Evolutionary conservation across 2,329 filamentous ascomycete species (phyloP).

Genomic region (Talaromyces albobiverticillius): DNA sequence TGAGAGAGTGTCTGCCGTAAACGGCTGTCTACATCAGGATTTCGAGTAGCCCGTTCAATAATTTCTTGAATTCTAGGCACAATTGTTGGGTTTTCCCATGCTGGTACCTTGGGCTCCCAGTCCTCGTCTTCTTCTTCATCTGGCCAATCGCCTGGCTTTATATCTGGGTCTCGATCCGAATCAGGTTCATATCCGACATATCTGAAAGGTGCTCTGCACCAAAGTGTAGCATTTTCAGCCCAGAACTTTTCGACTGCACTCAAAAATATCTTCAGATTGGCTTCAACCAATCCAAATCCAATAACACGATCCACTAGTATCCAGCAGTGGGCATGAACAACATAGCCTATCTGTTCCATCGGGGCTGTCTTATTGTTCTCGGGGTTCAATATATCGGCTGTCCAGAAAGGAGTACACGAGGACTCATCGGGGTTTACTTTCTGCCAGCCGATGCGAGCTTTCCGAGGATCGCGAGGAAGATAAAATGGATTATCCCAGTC

Average conservation of each 20-base stretch:
- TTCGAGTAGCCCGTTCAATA: slow-evolving; percentile 5
- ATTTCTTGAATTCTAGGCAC: slow-evolving; percentile 11
- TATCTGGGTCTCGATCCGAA: background rate
- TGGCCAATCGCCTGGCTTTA: background rate
- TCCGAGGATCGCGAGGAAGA: slow-evolving; percentile 6
- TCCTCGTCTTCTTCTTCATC: background rate
- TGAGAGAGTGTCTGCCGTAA: background rate
- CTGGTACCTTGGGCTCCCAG: background rate
- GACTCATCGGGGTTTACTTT: background rate
- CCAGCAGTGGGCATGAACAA: slow-evolving; percentile 20
- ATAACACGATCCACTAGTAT: slow-evolving; percentile 18
- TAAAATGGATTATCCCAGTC: background rate
- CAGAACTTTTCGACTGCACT: slow-evolving; percentile 10
- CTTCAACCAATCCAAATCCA: slow-evolving; percentile 14
- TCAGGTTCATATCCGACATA: background rate
- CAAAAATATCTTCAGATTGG: slow-evolving; percentile 14
- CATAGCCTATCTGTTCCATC: slow-evolving; percentile 14
- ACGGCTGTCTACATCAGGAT: background rate
- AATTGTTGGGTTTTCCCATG: slow-evolving; percentile 9
- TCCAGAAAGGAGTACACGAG: slow-evolving; percentile 7
- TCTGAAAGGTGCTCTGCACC: background rate
- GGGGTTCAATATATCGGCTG: slow-evolving; percentile 9
- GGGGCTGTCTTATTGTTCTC: slow-evolving; percentile 20
- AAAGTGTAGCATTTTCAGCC: slow-evolving; percentile 10
- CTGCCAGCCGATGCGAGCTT: background rate